A percentile compares a stretch with the other conserved stretches of the same genome.
Conservation (phyloP, 768 basidiomycete genomes). For the Lyophyllum decastes region DNA sequence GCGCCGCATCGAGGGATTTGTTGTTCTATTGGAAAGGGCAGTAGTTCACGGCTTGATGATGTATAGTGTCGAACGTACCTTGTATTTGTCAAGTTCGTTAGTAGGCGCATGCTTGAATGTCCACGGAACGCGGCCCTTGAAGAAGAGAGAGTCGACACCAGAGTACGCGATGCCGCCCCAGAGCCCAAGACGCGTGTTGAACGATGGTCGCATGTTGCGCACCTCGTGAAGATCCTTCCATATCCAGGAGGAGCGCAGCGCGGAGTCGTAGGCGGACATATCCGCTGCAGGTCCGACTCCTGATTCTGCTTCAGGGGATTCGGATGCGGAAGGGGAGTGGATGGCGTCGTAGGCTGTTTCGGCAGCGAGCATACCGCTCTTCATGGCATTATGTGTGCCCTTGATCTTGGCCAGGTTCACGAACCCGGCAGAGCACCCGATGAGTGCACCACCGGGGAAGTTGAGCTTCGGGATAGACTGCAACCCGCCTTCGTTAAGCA, state of each 20-base stretch:
- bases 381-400: constrained; percentile 99
- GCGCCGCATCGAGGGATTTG: constrained; percentile 56
- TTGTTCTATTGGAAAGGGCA: constrained; percentile 16
- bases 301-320: constrained; percentile 2
- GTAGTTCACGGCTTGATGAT: not conserved
- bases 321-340: constrained; percentile 18
- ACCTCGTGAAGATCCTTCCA: constrained; percentile 86
- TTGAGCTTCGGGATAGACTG: constrained; percentile 83
- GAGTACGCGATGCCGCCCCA: constrained; percentile 90
- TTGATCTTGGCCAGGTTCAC: constrained; percentile 98
- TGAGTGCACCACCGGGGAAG: constrained; percentile 93
- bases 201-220: constrained; percentile 88
- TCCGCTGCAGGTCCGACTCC: constrained; percentile 40
- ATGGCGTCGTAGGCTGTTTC: constrained; percentile 80
- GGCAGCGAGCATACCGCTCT: constrained; percentile 96
- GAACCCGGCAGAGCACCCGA: constrained; percentile 96
- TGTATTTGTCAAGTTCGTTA: constrained; percentile 28
- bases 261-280: constrained; percentile 72
- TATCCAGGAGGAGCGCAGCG: constrained; percentile 80
- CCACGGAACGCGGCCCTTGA: constrained; percentile 89
- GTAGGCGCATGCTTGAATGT: constrained; percentile 72
- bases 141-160: constrained; percentile 81
- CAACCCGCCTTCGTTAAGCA: constrained; percentile 90
- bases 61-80: constrained; percentile 20
- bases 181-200: constrained; percentile 76